A percentile compares a stretch with the other conserved stretches of the same genome.
These are phyloP conservation scores for Penicillium lividum DNA, from an alignment of 495 filamentous ascomycete genomes.

Conservation along the genomic window DNA sequence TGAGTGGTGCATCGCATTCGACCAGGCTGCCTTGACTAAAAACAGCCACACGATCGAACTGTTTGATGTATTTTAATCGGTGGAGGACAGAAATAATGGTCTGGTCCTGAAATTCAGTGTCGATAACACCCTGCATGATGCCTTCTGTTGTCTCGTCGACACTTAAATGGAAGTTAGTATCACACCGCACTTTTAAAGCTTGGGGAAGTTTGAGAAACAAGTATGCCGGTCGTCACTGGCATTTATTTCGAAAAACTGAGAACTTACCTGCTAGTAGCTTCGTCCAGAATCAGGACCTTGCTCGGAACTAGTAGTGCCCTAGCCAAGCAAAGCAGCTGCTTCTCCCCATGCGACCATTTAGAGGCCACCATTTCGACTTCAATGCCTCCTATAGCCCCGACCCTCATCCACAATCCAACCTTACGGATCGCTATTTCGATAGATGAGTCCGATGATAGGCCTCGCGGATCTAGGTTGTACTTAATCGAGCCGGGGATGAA, in stretches of 20 bases:
- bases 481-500: conserved; percentile 16
- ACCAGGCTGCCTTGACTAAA: conserved; percentile 25
- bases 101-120: conserved; percentile 33
- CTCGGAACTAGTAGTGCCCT: conserved; percentile 18
- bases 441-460: neutral
- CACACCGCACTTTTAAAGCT: neutral
- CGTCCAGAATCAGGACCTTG: conserved; percentile 26
- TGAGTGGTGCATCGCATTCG: conserved; percentile 28
- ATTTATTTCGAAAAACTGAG: too few species aligned
- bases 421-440: conserved; percentile 12
- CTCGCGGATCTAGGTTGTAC: conserved; percentile 22
- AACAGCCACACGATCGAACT: conserved; percentile 43
- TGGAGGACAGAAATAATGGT: conserved; percentile 50
- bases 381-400: conserved; percentile 17
- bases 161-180: too few species aligned
- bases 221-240: too few species aligned
- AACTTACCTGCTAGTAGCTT: conserved; percentile 31
- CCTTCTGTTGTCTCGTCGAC: conserved; percentile 28
- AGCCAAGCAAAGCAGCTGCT: conserved; percentile 26
- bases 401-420: conserved; percentile 28
- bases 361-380: conserved; percentile 6
- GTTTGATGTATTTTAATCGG: conserved; percentile 39
- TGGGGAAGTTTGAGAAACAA: too few species aligned
- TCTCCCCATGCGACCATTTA: conserved; percentile 25
- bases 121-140: conserved; percentile 27